Base-by-base conservation (phyloP, 257 asterid genomes). In the Petunia secreta region DNA sequence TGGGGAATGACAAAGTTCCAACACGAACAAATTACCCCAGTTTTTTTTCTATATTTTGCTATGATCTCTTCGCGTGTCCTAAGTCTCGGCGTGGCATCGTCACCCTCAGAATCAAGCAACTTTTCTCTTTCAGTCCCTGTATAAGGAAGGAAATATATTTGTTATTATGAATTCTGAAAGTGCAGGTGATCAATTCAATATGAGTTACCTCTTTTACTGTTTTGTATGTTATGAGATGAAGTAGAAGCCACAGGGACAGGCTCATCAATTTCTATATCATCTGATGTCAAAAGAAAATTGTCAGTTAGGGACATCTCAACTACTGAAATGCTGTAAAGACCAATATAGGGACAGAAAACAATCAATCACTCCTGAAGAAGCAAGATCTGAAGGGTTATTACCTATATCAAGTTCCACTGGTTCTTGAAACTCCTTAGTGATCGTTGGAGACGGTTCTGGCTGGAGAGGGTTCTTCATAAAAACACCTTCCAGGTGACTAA, bases 251-350 rank as follows among this genome's bases (percentile, higher is more conserved):
- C 48, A 74, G 91, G 90, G 76, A 78, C 77, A 79, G 91, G 89
- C 77, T 92, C 97, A 78, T 94, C 98, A 84, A 92, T 94, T 86
- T 88, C 96, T 52, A 94, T 92, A 87, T 94, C 97, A 83, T 92
- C 97, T 91, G 92, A 25, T 65, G 83, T 25, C 38, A 44, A 13
- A 78, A 52, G 63, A 67, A 52, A 76, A 63, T 63, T 38, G 63
- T 83, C 77, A 84, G 66, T 74, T 39, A 48, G 13, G 39, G 87
- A 43, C 79, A 81, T 82, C 64, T 16, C 67, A 50, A 73, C 60
- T 48, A 48, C 6, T 2, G 60, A 25, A 71, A 48, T 73, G 62
- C 46, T 50, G 60, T 48, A 73, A 34, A 71, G 6, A 71, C 11
- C 59, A 46, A 46, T 46, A 82, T 63, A 68, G 54, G 73, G 82